Conservation (phyloP, 768 basidiomycete species). For the Rickenella mellea region DNA sequence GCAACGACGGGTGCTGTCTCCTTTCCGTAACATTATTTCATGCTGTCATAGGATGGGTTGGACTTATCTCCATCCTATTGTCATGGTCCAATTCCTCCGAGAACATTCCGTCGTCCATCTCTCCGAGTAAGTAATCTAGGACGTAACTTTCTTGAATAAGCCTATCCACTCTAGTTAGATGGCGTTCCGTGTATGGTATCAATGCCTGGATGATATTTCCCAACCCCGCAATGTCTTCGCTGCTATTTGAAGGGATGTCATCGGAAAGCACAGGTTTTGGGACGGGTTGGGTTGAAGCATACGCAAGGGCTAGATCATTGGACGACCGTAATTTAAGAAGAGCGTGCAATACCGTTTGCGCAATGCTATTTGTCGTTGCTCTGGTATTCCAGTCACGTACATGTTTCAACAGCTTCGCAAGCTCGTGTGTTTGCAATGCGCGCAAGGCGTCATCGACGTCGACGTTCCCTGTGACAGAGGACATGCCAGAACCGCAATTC, state of each 20-base stretch:
- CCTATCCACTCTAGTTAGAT: constrained; percentile 75
- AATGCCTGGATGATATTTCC: constrained; percentile 78
- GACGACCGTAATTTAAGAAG: constrained; percentile 68
- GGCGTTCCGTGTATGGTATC: constrained; percentile 91
- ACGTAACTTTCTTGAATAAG: constrained; percentile 93
- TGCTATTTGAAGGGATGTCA: constrained; percentile 4
- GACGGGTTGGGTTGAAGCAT: constrained; percentile 23
- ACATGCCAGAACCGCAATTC: constrained; percentile 12
- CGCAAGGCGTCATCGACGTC: constrained; percentile 79
- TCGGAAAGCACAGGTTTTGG: constrained; percentile 9
- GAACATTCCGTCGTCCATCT: constrained; percentile 81
- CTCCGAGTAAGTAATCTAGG: constrained; percentile 78
- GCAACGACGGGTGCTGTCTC: too few relatives aligned
- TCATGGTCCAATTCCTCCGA: constrained; percentile 34
- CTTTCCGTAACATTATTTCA: too few relatives aligned
- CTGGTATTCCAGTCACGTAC: constrained; percentile 93
- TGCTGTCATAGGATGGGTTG: too few relatives aligned
- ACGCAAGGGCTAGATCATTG: constrained; percentile 65
- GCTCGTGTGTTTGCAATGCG: constrained; percentile 60
- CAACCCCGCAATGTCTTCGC: constrained; percentile 33
- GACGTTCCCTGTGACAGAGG: constrained; percentile 53
- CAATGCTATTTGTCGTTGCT: constrained; percentile 76
- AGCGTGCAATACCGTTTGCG: constrained; percentile 77
- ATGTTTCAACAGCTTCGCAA: constrained; percentile 73
- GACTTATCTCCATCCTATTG: too few relatives aligned